Evolutionary conservation across 306 rosid genomes (phyloP).

Genomic region (Trichosanthes truncata): DNA sequence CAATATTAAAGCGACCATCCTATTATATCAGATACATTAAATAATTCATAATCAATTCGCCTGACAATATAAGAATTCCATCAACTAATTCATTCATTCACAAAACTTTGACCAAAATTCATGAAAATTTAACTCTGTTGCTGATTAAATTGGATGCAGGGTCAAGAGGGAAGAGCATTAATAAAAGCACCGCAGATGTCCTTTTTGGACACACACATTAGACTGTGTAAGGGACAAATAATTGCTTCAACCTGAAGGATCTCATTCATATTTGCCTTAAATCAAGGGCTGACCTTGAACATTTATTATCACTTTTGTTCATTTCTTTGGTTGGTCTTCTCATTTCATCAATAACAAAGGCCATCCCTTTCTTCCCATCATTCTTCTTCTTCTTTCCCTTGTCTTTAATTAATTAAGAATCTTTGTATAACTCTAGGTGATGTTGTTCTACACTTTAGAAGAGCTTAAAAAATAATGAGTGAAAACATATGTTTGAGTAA

Average conservation of each 20-base stretch:
- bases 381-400: not conserved
- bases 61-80: not conserved
- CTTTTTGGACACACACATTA: not conserved
- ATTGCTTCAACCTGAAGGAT: constrained; percentile 1
- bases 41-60: not conserved
- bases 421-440: not conserved
- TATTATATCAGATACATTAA: not conserved
- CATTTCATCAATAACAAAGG: not conserved
- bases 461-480: no score
- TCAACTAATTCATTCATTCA: not conserved
- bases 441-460: no score
- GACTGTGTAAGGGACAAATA: not conserved
- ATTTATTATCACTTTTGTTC: not conserved
- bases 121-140: not conserved
- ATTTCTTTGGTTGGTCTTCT: not conserved
- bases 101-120: not conserved
- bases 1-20: no score
- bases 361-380: not conserved
- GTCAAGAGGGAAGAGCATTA: not conserved
- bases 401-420: not conserved
- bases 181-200: not conserved
- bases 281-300: not conserved
- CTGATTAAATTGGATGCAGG: not conserved
- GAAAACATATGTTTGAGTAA: no score
- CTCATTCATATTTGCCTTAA: not conserved